These are phyloP conservation scores for Scutellaria galericulata DNA, from an alignment of 257 asterid genomes.

Conservation along the genomic window DNA sequence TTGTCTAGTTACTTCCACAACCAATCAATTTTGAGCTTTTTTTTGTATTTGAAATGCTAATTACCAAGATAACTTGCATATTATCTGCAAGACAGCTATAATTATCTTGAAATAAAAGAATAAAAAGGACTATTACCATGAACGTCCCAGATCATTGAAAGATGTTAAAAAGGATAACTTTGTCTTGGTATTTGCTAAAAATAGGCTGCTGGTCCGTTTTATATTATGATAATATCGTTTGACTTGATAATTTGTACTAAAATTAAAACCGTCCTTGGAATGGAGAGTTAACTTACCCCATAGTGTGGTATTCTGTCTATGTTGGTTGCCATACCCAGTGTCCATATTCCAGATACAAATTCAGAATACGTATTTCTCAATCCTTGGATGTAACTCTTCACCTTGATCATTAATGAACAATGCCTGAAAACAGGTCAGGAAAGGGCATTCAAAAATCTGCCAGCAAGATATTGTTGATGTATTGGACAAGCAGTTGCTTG, in stretches of 20 bases:
- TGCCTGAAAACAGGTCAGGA: slow-evolving; percentile 70
- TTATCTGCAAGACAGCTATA: background rate
- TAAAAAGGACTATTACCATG: background rate
- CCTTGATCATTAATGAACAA: slow-evolving; percentile 17
- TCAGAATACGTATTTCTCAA: background rate
- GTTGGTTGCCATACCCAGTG: background rate
- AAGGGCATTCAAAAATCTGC: slow-evolving; percentile 75
- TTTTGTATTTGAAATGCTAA: slow-evolving; percentile 9
- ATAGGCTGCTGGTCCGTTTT: slow-evolving; percentile 11
- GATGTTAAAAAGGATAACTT: background rate
- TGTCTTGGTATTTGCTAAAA: background rate
- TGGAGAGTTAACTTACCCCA: background rate
- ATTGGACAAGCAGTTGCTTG: slow-evolving; percentile 96
- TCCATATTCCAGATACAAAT: slow-evolving; percentile 15
- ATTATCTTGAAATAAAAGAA: slow-evolving; percentile 5
- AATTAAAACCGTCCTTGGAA: background rate
- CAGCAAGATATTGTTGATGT: slow-evolving; percentile 94
- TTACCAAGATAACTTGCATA: slow-evolving; percentile 17
- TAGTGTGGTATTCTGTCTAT: background rate
- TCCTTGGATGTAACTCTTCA: slow-evolving; percentile 11
- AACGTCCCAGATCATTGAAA: background rate
- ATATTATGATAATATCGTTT: background rate
- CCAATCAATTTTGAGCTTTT: slow-evolving; percentile 4
- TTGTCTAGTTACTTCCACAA: background rate
- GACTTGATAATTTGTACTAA: slow-evolving; percentile 7